Base-by-base conservation (phyloP, 768 basidiomycete species). In the Dendrothele bispora region DNA sequence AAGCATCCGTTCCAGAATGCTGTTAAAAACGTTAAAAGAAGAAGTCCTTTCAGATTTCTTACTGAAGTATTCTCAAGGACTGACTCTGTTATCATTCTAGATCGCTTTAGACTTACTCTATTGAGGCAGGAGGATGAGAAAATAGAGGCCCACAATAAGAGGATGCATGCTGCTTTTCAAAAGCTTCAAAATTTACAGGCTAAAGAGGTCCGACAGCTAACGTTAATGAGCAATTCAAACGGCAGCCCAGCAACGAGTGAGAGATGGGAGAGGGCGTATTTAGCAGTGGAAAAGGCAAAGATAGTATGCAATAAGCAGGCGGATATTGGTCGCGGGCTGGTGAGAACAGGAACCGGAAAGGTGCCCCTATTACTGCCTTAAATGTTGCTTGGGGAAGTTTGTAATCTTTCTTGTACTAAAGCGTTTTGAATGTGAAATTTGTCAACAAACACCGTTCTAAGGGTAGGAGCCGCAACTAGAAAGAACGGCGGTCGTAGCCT, bases 11-110 rank as follows among this genome's bases (percentile, higher is more conserved):
- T 34, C 3, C 46, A 48, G 21, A 34, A 34, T 24, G 39, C 44
- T 1, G 18, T 27, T 12, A 46, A 37, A 14, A 51, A 42, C 32
- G 27, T 46, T 20, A 51, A 42, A 25, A 18, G 50, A 3, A 45
- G 39, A 40, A 11, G 45, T 51, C 21, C n/a, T 25, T 32, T 11
- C n/a, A 14, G 20, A 5, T 14, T 11, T 12, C 21, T 29, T 4
- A 5, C 30, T 5, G 4, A 14, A 39, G 24, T 4, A 4, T 27
- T 28, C 7, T 7, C 26, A 7, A 26, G n/a, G 7, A 29, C 4
- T 27, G 12, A 21, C 4, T 27, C 12, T 29, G 7, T 4, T 15
- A 18, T 27, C 15, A 11, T 14, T 17, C 7, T 27, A 43, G 41
- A 24, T 21, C n/a, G 26, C n/a, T 6, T 14, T 8, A 24, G 25